Evolutionary conservation across 2,329 filamentous ascomycete species (phyloP).

Genomic region (Phialemoniopsis sp.): DNA sequence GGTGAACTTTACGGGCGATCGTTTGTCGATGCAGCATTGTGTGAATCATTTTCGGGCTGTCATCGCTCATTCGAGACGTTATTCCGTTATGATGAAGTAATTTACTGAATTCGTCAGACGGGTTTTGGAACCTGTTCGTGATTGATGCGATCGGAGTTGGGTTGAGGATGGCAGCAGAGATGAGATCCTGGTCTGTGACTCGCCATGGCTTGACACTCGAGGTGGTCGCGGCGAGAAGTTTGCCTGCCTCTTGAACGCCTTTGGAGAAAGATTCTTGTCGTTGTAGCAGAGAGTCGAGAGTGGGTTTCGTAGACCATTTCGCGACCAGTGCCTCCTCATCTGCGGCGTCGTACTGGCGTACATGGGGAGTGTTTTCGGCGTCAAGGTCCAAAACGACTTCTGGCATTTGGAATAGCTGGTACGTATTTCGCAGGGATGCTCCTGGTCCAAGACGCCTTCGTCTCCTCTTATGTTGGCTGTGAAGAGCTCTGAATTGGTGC

Average conservation of each 20-base stretch:
- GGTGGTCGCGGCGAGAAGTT: neutral
- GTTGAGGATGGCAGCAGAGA: slow-evolving; percentile 29
- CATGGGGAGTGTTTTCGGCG: slow-evolving; percentile 35
- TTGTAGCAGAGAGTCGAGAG: slow-evolving; percentile 12
- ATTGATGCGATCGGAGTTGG: neutral
- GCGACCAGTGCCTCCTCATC: slow-evolving; percentile 25
- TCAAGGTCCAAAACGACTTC: slow-evolving; percentile 47
- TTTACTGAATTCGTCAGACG: neutral
- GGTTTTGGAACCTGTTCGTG: neutral
- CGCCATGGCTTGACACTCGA: slow-evolving; percentile 25
- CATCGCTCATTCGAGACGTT: slow-evolving; percentile 10
- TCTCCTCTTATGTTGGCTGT: too few relatives aligned
- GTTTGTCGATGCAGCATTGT: slow-evolving; percentile 20
- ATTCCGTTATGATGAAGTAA: slow-evolving; percentile 21
- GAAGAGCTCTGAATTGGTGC: too few relatives aligned
- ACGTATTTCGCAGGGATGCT: too few relatives aligned
- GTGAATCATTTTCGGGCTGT: slow-evolving; percentile 10
- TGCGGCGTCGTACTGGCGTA: slow-evolving; percentile 32
- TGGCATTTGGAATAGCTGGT: slow-evolving; percentile 30
- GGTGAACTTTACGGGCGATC: neutral
- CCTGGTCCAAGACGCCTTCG: too few relatives aligned
- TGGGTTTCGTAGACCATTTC: slow-evolving; percentile 19
- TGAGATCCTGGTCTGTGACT: slow-evolving; percentile 36
- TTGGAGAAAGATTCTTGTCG: slow-evolving; percentile 23
- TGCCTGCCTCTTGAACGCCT: slow-evolving; percentile 10